Conservation (phyloP, 495 filamentous ascomycete species). For the Penicillium waksmanii region DNA sequence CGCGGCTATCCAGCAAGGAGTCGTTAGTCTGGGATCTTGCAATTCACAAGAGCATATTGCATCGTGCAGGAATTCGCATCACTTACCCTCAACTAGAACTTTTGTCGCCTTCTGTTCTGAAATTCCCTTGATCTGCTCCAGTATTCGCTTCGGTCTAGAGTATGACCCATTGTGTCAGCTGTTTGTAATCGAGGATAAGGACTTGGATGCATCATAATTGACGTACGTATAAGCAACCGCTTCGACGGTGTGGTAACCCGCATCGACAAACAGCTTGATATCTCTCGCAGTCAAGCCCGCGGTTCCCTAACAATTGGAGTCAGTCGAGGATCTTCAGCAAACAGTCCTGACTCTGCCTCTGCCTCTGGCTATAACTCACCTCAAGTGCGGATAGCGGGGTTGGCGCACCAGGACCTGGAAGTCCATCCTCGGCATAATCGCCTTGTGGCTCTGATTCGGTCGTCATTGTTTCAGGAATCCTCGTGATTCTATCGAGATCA, state of each 20-base stretch:
- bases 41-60: neutral
- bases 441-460: constrained; percentile 61
- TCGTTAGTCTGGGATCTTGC: constrained; percentile 16
- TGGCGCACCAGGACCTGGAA: constrained; percentile 86
- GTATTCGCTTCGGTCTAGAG: constrained; percentile 69
- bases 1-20: constrained; percentile 59
- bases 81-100: constrained; percentile 83
- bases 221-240: constrained; percentile 87
- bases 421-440: constrained; percentile 63
- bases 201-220: neutral
- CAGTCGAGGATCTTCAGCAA: neutral
- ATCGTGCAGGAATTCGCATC: neutral
- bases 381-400: constrained; percentile 90
- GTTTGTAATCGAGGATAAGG: neutral
- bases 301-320: constrained; percentile 52
- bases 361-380: constrained; percentile 51
- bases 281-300: constrained; percentile 90
- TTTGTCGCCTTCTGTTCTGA: constrained; percentile 95
- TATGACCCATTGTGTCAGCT: constrained; percentile 8
- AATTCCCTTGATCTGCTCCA: constrained; percentile 96
- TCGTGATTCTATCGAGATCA: neutral
- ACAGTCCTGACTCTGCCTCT: neutral
- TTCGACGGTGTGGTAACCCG: constrained; percentile 93
- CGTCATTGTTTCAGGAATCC: constrained; percentile 48
- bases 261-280: constrained; percentile 89